These are phyloP conservation scores for Starmera dryadoides DNA, from an alignment of 805 yeast genomes.

Conservation along the genomic window DNA sequence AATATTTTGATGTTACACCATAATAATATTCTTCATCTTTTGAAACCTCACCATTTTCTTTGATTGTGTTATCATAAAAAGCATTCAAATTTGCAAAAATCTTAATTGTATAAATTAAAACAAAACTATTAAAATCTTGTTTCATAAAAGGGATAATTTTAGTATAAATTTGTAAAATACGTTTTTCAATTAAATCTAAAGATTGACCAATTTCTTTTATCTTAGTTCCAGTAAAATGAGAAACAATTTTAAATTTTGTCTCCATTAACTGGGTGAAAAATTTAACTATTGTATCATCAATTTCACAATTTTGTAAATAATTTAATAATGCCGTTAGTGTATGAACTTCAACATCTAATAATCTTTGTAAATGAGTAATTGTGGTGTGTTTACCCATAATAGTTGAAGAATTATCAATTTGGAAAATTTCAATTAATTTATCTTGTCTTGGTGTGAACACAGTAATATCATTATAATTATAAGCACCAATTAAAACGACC, in stretches of 20 bases:
- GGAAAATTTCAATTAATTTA: slow-evolving; percentile 54
- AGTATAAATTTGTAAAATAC: slow-evolving; percentile 39
- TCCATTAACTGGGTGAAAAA: slow-evolving; percentile 32
- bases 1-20: slow-evolving; percentile 48
- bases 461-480: slow-evolving; percentile 47
- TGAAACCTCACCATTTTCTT: slow-evolving; percentile 10
- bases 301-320: slow-evolving; percentile 37
- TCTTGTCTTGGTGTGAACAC: slow-evolving; percentile 48
- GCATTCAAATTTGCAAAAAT: slow-evolving; percentile 34
- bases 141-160: slow-evolving; percentile 20
- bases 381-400: slow-evolving; percentile 37
- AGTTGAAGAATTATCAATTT: slow-evolving; percentile 45
- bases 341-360: slow-evolving; percentile 46
- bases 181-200: slow-evolving; percentile 31
- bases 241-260: neutral
- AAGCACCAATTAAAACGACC: slow-evolving; percentile 56
- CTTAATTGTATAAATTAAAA: slow-evolving; percentile 29
- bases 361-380: slow-evolving; percentile 29
- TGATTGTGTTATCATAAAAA: slow-evolving; percentile 9
- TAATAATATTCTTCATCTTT: slow-evolving; percentile 35
- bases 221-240: neutral
- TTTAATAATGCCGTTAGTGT: slow-evolving; percentile 51
- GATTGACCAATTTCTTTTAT: slow-evolving; percentile 19
- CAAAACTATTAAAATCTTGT: slow-evolving; percentile 15
- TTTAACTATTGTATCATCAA: slow-evolving; percentile 38